Conservation (phyloP, 257 asterid species). For the Solanum appendiculatum region DNA sequence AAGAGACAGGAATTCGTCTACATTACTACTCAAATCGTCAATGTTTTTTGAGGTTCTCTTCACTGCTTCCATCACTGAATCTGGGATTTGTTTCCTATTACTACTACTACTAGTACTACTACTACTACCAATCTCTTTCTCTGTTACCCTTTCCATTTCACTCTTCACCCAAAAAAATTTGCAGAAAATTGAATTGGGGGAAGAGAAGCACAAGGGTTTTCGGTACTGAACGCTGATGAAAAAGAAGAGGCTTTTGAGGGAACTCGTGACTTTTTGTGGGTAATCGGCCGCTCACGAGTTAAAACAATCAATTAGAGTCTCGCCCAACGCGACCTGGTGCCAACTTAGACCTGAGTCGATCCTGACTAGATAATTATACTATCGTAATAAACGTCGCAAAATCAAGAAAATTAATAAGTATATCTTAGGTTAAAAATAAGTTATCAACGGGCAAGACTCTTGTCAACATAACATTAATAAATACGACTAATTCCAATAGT, state of each 20-base stretch:
- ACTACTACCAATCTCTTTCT: not conserved
- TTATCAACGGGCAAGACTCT: not conserved
- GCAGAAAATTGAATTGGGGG: not conserved
- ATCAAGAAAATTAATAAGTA: no score
- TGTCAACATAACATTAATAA: not conserved
- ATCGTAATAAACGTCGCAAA: no score
- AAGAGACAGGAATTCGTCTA: slow-evolving; percentile 47
- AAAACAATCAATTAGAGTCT: no score
- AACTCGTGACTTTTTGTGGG: not conserved
- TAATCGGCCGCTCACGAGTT: no score
- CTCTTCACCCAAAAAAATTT: not conserved
- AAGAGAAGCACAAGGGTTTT: not conserved
- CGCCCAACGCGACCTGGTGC: no score
- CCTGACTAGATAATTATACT: not conserved
- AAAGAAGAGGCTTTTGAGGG: not conserved
- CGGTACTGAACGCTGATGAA: not conserved
- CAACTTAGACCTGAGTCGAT: not conserved
- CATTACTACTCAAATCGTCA: slow-evolving; percentile 54
- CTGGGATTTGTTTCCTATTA: slow-evolving; percentile 44
- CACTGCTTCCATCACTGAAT: slow-evolving; percentile 63
- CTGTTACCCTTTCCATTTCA: not conserved
- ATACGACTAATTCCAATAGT: not conserved
- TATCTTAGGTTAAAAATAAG: no score
- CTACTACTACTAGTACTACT: slow-evolving; percentile 7
- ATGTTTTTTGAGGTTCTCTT: slow-evolving; percentile 57